phyloP scores from a whole-genome alignment of 768 basidiomycete genomes.

The Pleurotus salmoneostramineus region DNA sequence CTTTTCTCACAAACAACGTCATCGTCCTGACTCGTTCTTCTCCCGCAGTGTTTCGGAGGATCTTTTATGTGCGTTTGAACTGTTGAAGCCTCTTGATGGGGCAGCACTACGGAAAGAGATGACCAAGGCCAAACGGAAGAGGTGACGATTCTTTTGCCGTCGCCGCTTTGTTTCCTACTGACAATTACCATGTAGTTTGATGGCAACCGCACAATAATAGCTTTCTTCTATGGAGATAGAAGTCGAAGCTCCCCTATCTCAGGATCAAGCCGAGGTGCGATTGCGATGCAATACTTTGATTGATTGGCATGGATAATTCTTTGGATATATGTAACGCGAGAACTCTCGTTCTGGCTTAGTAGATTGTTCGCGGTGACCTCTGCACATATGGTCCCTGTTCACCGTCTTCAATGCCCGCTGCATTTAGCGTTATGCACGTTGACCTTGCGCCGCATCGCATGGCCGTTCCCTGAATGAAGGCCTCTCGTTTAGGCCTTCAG shows the following conservation, averaged over 20 bases:
- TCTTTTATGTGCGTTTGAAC: slow-evolving; percentile 93
- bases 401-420: no score
- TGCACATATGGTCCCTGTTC: no score
- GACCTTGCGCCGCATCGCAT: no score
- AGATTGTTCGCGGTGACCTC: no score
- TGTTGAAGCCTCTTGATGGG: slow-evolving; percentile 93
- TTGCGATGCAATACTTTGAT: background rate
- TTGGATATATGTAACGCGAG: no score
- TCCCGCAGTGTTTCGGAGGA: slow-evolving; percentile 86
- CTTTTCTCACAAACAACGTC: background rate
- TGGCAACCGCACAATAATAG: slow-evolving; percentile 21
- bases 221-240: background rate
- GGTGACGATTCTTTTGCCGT: slow-evolving; percentile 39
- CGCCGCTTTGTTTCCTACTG: background rate
- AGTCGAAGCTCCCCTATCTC: background rate
- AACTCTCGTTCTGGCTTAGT: no score
- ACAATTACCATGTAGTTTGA: slow-evolving; percentile 21
- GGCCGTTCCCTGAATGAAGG: no score
- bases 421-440: no score
- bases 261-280: background rate
- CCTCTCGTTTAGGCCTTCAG: no score
- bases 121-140: slow-evolving; percentile 98
- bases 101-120: slow-evolving; percentile 96
- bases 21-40: slow-evolving; percentile 12
- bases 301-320: no score